Evolutionary conservation across 2,329 filamentous ascomycete species (phyloP), one percentile per base, ranked within the genome.

Genomic region (Fusarium torreyae): DNA sequence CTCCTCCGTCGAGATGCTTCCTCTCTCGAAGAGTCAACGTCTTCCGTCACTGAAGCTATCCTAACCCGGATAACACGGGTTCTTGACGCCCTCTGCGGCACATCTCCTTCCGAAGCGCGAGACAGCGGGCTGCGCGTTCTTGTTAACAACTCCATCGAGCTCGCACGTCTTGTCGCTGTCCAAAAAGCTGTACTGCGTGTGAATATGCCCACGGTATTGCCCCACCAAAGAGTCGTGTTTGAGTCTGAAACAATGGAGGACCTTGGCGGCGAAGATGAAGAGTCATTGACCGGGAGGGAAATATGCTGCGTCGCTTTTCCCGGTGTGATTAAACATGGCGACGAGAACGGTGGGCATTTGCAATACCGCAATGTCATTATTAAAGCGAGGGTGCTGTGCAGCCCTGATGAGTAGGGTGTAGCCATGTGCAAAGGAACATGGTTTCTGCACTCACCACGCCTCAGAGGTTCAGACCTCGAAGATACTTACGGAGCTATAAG

Each of bases 351-450:
- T 24, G 84, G 85, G 39, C 85, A 89, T 66, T 77, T 86, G 71
- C 86, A 91, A 73, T 86, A 87, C 65, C 82, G 84, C 42, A 92
- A 91, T 74, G 83, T 91, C 45, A 87, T 92, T 68, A 81, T 86
- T 61, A 92, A 91, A 78, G 87, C 89, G n/a, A 86, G 86, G 70
- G 89, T 92, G 7, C 78, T 91, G 48, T 91, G 89, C 74, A 80
- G 80, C 50, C 81, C 84, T 10, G 84, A 86, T 10, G 84, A 86
- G 72, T 74, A 75, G 38, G 71, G 3, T 43, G 7, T 26, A 14
- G 44, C 24, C 26, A 26, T 14, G 13, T 31, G 11, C 10, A 31
- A 31, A 31, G 3, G 28, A 31, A 31, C 4, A 31, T 31, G 28
- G 10, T 31, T 13, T 31, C 10, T 13, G 5, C 28, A 31, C 28